Evolutionary conservation across 345 rosid species (phyloP), one percentile per base, ranked within the genome.

Genomic region (Arabidopsis suecica): DNA sequence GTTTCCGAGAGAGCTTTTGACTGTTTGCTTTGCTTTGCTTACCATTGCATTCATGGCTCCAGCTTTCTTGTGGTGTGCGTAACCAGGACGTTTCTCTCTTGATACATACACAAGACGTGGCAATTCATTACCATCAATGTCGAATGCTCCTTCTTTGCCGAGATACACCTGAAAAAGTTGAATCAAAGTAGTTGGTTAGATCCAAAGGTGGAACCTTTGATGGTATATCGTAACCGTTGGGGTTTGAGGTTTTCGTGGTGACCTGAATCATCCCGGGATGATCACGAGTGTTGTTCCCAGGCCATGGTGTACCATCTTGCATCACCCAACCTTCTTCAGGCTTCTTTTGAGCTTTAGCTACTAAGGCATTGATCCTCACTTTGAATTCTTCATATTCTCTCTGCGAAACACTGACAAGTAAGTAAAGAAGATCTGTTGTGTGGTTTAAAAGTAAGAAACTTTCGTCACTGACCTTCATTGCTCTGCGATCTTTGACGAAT

Each of bases 211-310:
- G 4, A n/a, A 38, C 14, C 16, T 57, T 45, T 47, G 66, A 61
- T 45, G 47, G 56, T 68, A 61, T 22, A 10, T 50, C 3, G 45
- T 36, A 45, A 33, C 9, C 25, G 20, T 64, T 23, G 14, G 45
- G 57, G 7, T 69, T 57, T 69, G 30, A 25, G 50, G 59, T 45
- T 65, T 36, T 55, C 0, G 41, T 22, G 0, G 3, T 7, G 64
- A 87, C 98, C 97, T 95, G 99, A 83, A 95, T 92, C 98, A 95
- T 95, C 32, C 99, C 98, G 42, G 99, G 99, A 79, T 95, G 99
- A 79, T 95, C 99, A n/a, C 99, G 87, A 23, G 94, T 89, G 82
- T 85, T 92, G 84, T 95, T 95, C 9, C 99, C 99, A 3, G 99
- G 99, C 99, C 99, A 95, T 23, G 97, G 99, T 16, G 94, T 95